Base-by-base conservation (phyloP, 2,329 filamentous ascomycete species). In the Epichloe glyceriae region DNA sequence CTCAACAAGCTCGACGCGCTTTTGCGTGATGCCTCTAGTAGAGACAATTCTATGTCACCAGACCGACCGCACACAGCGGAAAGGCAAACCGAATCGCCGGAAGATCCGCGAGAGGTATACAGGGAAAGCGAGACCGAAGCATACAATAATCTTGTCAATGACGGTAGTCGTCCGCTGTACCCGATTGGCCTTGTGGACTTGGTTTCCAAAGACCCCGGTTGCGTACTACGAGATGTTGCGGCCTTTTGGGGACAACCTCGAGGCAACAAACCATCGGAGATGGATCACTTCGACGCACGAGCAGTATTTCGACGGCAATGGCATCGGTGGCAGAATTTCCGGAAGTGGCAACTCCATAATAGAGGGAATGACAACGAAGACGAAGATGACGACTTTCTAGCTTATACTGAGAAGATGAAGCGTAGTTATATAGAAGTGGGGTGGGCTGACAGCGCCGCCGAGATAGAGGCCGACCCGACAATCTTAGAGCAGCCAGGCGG, bases 101-200 rank as follows among this genome's bases (percentile, higher is more conserved):
- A 22, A 17, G 17, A 20, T 41, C 15, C 34, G 11, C 44, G 12
- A 52, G 46, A 49, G 17, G 2, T 15, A 20, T 49, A 33, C 8
- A 51, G 19, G n/a, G 17, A 19, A 39, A 3, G 6, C 15, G 59
- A 65, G 51, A 59, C 22, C 2, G 46, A 56, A 10, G 55, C 49
- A 35, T 65, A 66, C 51, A 30, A 63, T 39, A 46, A 56, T 5
- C 63, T 68, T 17, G 40, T 67, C 34, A 54, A 54, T 7, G 60
- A 62, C 30, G 63, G 63, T 44, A 61, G 65, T 38, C 62, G 60
- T 26, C 64, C 64, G 5, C 43, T 58, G 26, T 65, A 64, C 48
- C 57, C 53, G 10, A 58, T 67, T n/a, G 52, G 53, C 26, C 57
- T 59, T 17, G 46, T 65, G 8, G 54, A 60, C 3, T 49, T 61